Conservation (phyloP, 2,329 filamentous ascomycete species). For the Trichoderma semiorbis region DNA sequence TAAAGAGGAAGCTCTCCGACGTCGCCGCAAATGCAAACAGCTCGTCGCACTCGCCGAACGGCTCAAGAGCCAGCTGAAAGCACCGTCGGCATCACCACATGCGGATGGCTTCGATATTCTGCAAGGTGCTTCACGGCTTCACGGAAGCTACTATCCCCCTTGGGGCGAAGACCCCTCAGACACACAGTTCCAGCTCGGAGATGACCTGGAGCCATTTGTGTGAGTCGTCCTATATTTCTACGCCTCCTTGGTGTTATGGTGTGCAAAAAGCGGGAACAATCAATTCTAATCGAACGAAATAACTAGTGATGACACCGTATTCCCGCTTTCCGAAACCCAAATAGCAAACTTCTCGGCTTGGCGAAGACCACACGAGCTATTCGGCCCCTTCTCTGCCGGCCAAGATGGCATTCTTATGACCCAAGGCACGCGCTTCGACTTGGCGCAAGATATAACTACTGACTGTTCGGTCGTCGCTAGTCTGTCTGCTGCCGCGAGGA, state of each 20-base stretch:
- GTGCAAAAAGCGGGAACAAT: background rate
- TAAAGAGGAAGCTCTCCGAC: constrained; percentile 60
- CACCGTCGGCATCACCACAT: background rate
- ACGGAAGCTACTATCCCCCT: constrained; percentile 78
- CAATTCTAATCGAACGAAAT: background rate
- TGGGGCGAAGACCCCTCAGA: constrained; percentile 66
- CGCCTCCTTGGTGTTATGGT: background rate
- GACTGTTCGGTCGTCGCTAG: constrained; percentile 98
- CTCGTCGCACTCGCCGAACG: constrained; percentile 70
- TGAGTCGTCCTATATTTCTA: constrained; percentile 39
- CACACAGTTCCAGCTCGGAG: constrained; percentile 56
- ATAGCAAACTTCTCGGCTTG: constrained; percentile 74
- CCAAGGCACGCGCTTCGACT: constrained; percentile 61
- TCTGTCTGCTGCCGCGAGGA: constrained; percentile 74
- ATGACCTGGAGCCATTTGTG: constrained; percentile 58
- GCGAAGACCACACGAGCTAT: constrained; percentile 70
- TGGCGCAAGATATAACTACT: constrained; percentile 92
- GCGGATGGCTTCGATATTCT: constrained; percentile 49
- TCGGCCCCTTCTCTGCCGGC: constrained; percentile 29
- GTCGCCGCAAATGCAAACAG: constrained; percentile 66
- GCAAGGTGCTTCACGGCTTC: constrained; percentile 71
- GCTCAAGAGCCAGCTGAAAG: constrained; percentile 55
- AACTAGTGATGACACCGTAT: constrained; percentile 63
- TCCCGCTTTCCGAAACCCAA: constrained; percentile 73
- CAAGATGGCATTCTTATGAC: constrained; percentile 49